These are phyloP conservation scores for Zizania latifolia DNA, from an alignment of 176 grass and related monocot genomes.

Conservation along the genomic window DNA sequence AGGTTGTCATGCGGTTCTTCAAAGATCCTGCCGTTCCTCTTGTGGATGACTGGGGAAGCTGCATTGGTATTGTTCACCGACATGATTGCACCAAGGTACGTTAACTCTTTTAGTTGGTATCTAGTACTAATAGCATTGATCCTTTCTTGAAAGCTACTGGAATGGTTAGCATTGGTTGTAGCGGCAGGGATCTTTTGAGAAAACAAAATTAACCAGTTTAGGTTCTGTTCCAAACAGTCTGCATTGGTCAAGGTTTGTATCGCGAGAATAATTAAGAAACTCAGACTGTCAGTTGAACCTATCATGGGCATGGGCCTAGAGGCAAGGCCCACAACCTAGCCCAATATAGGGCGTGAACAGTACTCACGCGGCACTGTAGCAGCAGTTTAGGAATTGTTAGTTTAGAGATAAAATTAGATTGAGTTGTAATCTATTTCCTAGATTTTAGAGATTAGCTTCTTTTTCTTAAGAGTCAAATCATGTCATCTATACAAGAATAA, in stretches of 20 bases:
- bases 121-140: neutral
- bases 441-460: too few relatives aligned
- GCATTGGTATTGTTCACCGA: constrained; percentile 72
- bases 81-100: constrained; percentile 64
- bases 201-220: neutral
- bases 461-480: too few relatives aligned
- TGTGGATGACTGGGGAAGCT: constrained; percentile 84
- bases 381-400: too few relatives aligned
- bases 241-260: neutral
- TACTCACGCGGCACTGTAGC: too few relatives aligned
- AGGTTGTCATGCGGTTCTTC: constrained; percentile 69
- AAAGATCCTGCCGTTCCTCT: constrained; percentile 57
- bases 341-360: too few relatives aligned
- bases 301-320: too few relatives aligned
- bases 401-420: too few relatives aligned
- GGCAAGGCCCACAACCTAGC: too few relatives aligned
- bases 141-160: constrained; percentile 8
- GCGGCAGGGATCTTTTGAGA: constrained; percentile 9
- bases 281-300: too few relatives aligned
- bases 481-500: too few relatives aligned
- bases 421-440: too few relatives aligned
- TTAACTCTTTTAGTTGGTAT: constrained; percentile 12
- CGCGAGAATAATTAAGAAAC: too few relatives aligned
- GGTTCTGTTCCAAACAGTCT: neutral
- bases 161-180: neutral